Conservation (phyloP, 2,329 filamentous ascomycete genomes). For the Capronia epimyces region DNA sequence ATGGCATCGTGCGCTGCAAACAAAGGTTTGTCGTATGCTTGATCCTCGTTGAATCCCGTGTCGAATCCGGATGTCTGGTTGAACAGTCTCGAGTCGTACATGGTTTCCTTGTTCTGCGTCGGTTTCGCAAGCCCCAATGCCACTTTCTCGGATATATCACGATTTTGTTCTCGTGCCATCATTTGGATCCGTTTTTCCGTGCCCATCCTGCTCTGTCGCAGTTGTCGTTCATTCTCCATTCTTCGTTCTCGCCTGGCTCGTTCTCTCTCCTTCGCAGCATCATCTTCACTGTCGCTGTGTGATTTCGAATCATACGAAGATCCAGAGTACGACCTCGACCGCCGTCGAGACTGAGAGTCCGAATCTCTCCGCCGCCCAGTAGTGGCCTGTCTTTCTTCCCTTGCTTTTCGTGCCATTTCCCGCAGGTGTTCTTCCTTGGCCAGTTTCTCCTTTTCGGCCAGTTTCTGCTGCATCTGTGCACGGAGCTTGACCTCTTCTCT, state of each 20-base stretch:
- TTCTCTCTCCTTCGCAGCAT: constrained; percentile 69
- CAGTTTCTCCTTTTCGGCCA: constrained; percentile 93
- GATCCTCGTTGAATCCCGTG: constrained; percentile 92
- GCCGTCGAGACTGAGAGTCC: constrained; percentile 29
- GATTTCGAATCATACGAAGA: constrained; percentile 42
- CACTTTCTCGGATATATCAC: constrained; percentile 95
- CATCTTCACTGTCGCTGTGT: constrained; percentile 54
- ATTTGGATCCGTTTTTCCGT: constrained; percentile 85
- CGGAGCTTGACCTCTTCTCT: constrained; percentile 92
- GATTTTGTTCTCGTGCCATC: constrained; percentile 90
- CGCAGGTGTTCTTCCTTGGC: constrained; percentile 91
- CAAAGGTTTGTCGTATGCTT: constrained; percentile 92
- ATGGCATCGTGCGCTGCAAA: constrained; percentile 95
- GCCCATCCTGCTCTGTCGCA: constrained; percentile 92
- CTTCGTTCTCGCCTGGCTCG: constrained; percentile 70
- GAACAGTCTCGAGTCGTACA: constrained; percentile 95
- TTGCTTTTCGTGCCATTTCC: constrained; percentile 80
- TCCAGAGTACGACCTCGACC: constrained; percentile 29
- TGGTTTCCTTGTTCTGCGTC: constrained; percentile 81
- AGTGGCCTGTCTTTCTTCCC: constrained; percentile 63
- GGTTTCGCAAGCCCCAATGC: constrained; percentile 91
- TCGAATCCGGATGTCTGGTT: constrained; percentile 91
- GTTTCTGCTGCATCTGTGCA: constrained; percentile 86
- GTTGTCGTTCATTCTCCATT: constrained; percentile 78
- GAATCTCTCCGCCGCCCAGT: constrained; percentile 40